These are phyloP conservation scores for Moricandia arvensis DNA, from an alignment of 345 rosid genomes.

Conservation along the genomic window DNA sequence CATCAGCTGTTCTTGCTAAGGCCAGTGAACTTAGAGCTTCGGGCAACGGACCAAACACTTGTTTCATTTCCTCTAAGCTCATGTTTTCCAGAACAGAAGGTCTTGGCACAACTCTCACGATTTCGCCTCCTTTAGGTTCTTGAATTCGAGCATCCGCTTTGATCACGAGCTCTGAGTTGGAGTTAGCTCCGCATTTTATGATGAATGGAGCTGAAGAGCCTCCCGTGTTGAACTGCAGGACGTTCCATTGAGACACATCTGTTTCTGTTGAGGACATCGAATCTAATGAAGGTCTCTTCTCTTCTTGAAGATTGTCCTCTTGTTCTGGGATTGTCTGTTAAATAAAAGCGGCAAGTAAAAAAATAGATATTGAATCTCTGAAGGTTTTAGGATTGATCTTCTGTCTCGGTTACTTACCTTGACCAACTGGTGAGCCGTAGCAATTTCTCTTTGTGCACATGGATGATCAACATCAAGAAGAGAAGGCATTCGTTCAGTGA, in stretches of 20 bases:
- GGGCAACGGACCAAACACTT: constrained; percentile 73
- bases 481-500: constrained; percentile 86
- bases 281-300: constrained; percentile 48
- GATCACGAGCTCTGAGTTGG: constrained; percentile 83
- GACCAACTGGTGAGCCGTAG: constrained; percentile 57
- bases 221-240: constrained; percentile 93
- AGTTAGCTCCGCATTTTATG: constrained; percentile 93
- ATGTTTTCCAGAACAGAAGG: constrained; percentile 81
- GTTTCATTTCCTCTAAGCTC: constrained; percentile 86
- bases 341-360: too few relatives aligned
- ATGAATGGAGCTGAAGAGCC: constrained; percentile 75
- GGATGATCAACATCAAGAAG: constrained; percentile 98
- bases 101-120: constrained; percentile 88
- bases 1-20: constrained; percentile 88
- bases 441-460: constrained; percentile 82
- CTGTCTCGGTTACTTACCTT: constrained; percentile 13
- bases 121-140: constrained; percentile 95
- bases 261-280: constrained; percentile 54
- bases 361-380: too few relatives aligned
- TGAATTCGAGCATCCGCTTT: constrained; percentile 84
- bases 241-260: constrained; percentile 96
- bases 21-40: constrained; percentile 96
- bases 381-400: too few relatives aligned
- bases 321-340: constrained; percentile 64
- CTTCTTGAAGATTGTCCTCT: constrained; percentile 52